A percentile compares a stretch with the other conserved stretches of the same genome.
Evolutionary conservation across 495 filamentous ascomycete genomes (phyloP).

Genomic region (Penicillium mononematosum): DNA sequence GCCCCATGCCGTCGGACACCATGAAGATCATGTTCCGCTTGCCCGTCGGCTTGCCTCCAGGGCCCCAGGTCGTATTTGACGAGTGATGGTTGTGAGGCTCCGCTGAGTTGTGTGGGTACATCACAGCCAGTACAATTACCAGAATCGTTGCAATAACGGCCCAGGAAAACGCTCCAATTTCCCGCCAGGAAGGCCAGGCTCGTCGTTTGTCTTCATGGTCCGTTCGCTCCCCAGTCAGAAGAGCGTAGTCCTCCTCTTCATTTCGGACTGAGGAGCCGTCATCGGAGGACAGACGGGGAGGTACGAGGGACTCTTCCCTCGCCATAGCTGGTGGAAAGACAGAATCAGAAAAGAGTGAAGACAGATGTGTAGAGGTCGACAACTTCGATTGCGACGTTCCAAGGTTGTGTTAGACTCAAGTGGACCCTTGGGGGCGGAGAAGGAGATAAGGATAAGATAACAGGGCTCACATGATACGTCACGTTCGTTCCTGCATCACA

Average conservation of each 20-base stretch:
- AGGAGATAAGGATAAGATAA: conserved; percentile 11
- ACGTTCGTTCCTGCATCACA: conserved; percentile 15
- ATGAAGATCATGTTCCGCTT: conserved; percentile 97
- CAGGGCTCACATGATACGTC: conserved; percentile 21
- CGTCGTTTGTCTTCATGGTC: conserved; percentile 29
- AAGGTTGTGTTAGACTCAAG: conserved; percentile 1
- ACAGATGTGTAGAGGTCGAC: neutral
- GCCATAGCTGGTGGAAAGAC: conserved; percentile 33
- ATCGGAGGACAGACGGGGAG: conserved; percentile 46
- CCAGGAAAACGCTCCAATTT: conserved; percentile 80
- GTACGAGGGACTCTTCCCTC: conserved; percentile 45
- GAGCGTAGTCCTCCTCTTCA: conserved; percentile 62
- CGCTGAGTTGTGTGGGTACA: conserved; percentile 64
- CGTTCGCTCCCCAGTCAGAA: conserved; percentile 58
- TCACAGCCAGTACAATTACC: conserved; percentile 70
- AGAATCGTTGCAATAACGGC: conserved; percentile 80
- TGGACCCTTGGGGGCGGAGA: conserved; percentile 11
- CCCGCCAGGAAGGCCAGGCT: conserved; percentile 58
- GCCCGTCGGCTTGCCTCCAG: conserved; percentile 55
- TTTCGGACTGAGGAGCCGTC: conserved; percentile 46
- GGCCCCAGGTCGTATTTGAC: conserved; percentile 33
- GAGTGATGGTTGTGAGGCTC: conserved; percentile 22
- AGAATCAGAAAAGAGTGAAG: conserved; percentile 3
- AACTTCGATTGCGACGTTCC: neutral
- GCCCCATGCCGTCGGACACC: conserved; percentile 98